phyloP scores from a whole-genome alignment of 2,329 filamentous ascomycete genomes.

The Pezicula rhizophila region DNA sequence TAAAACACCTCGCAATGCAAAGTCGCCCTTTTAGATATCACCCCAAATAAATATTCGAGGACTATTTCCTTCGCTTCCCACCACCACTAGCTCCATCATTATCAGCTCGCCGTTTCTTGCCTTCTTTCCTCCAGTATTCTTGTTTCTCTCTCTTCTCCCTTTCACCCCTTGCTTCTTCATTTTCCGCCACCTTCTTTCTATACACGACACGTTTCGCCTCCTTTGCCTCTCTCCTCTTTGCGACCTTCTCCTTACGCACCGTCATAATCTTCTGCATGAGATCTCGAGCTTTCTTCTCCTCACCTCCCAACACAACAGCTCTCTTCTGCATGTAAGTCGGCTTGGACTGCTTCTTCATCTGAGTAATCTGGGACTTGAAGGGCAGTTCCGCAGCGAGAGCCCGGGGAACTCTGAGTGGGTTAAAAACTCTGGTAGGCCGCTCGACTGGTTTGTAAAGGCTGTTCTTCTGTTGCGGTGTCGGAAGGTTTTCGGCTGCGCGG shows the following conservation, averaged over 20 bases:
- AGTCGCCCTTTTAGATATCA: not conserved
- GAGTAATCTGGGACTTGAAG: slow-evolving; percentile 84
- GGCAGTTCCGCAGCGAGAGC: slow-evolving; percentile 78
- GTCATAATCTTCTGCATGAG: slow-evolving; percentile 92
- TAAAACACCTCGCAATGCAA: no score
- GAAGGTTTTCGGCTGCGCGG: slow-evolving; percentile 66
- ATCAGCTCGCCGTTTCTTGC: slow-evolving; percentile 64
- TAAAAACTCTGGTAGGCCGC: slow-evolving; percentile 68
- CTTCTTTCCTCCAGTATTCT: slow-evolving; percentile 89
- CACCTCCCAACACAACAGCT: slow-evolving; percentile 76
- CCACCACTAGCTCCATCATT: slow-evolving; percentile 43
- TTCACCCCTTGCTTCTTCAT: slow-evolving; percentile 76
- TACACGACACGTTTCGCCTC: slow-evolving; percentile 79
- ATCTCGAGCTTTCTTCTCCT: slow-evolving; percentile 83
- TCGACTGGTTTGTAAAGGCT: slow-evolving; percentile 72
- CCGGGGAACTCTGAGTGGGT: slow-evolving; percentile 65
- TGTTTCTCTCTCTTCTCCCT: slow-evolving; percentile 87
- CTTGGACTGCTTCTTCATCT: slow-evolving; percentile 73
- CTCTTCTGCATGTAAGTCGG: slow-evolving; percentile 92
- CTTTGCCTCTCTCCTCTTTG: slow-evolving; percentile 78
- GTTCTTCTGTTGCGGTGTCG: slow-evolving; percentile 77
- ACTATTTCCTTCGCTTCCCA: slow-evolving; percentile 21
- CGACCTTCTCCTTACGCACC: slow-evolving; percentile 82
- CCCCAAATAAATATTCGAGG: not conserved
- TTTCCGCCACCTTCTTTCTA: slow-evolving; percentile 74